Base-by-base conservation (phyloP, 306 rosid genomes). In the Trifolium fragiferum region DNA sequence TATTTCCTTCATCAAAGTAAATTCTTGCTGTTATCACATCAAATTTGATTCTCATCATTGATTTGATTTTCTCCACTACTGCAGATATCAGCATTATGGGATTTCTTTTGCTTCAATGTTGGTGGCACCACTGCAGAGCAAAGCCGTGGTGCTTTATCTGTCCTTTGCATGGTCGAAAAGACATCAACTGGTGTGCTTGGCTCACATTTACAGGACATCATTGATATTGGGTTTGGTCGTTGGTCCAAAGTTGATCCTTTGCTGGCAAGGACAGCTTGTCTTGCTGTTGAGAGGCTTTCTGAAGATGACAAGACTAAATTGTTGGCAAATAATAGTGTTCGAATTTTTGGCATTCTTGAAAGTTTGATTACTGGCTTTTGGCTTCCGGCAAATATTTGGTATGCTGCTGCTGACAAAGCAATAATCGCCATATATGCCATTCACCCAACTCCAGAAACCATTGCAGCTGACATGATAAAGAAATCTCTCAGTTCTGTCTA, bases 151-250 rank as follows among this genome's bases (percentile, higher is more conserved):
- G 97, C 98, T 49, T 79, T 93, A 81, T 87, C 92, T 66, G 81
- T 89, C 79, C 89, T 93, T 78, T 90, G 97, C 88, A 93, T 93
- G 98, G 94, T 93, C 4, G 93, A 96, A 75, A 91, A 87, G 86
- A 88, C 91, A 66, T 82, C 96, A 65, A 62, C 86, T 82, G 85
- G 84, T 19, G 79, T 88, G 66, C 90, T 93, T 73, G 84, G 96
- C 78, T 87, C 94, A 53, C 97, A 93, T 81, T 85, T 93, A 62
- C 96, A 84, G 81, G 98, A 91, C 74, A 88, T 93, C 62, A 83
- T 93, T 49, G 98, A 93, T 79, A 93, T 91, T 41, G 98, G 98
- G 70, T 91, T 93, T 83, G 98, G 98, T 54, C 89, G 97, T 74
- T 93, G 97, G 98, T 90, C 97, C 66, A 93, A 93, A 84, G 81